Percentiles rank a stretch among this genome's conserved stretches.
Evolutionary conservation across 345 rosid genomes (phyloP).

Genomic region (Rhodamnia argentea): DNA sequence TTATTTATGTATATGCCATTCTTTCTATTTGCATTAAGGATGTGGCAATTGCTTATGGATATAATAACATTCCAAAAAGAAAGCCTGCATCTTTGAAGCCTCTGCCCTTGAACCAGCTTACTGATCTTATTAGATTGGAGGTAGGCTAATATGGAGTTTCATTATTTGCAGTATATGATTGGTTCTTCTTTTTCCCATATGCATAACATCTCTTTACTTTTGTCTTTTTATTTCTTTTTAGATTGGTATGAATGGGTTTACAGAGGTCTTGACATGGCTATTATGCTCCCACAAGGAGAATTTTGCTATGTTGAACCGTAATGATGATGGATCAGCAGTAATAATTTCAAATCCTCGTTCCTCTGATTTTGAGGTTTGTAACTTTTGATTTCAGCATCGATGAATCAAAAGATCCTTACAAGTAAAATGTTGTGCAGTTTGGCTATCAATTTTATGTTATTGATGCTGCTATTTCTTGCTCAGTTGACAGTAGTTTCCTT

Average conservation of each 20-base stretch:
- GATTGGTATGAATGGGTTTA: constrained; percentile 74
- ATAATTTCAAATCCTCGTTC: constrained; percentile 75
- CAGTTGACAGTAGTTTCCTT: background rate
- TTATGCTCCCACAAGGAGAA: constrained; percentile 67
- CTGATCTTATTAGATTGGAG: constrained; percentile 76
- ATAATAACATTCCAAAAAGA: constrained; percentile 67
- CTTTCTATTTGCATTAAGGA: constrained; percentile 36
- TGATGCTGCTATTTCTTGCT: background rate
- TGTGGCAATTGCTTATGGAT: constrained; percentile 95
- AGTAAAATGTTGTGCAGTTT: background rate
- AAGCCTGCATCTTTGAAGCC: constrained; percentile 57
- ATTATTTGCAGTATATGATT: background rate
- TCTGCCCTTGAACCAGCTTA: constrained; percentile 59
- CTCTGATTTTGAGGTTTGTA: constrained; percentile 84
- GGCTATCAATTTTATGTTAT: background rate
- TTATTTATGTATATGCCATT: background rate
- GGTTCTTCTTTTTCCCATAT: background rate
- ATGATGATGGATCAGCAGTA: constrained; percentile 53
- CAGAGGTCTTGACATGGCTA: constrained; percentile 77
- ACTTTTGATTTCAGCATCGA: background rate
- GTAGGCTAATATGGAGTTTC: constrained; percentile 11
- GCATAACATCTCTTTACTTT: background rate
- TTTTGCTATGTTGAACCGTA: constrained; percentile 53
- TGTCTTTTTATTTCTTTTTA: constrained; percentile 10
- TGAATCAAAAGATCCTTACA: background rate